These are phyloP conservation scores for Neophaeococcomyces mojaviensis DNA, from an alignment of 2,329 filamentous ascomycete genomes.

Conservation along the genomic window DNA sequence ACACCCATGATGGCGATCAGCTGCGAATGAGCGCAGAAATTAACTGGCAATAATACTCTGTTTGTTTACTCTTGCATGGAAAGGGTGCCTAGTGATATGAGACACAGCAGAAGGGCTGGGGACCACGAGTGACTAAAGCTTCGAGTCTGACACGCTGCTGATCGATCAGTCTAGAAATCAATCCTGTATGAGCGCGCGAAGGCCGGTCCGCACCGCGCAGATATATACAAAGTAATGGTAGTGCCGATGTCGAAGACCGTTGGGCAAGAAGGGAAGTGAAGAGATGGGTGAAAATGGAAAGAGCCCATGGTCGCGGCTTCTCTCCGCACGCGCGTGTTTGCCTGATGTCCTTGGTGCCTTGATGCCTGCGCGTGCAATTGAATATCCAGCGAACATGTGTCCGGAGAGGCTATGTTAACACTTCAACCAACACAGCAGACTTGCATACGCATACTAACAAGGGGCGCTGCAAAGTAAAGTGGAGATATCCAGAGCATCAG, in stretches of 20 bases:
- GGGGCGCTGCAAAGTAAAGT: not conserved
- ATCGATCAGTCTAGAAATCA: too few relatives aligned
- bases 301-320: not conserved
- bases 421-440: not conserved
- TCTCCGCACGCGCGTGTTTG: not conserved
- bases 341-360: slow-evolving; percentile 5
- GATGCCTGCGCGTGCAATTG: not conserved
- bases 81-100: slow-evolving; percentile 1
- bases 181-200: too few relatives aligned
- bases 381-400: not conserved
- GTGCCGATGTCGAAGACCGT: not conserved
- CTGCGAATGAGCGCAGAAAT: not conserved
- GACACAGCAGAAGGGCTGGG: too few relatives aligned
- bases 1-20: slow-evolving; percentile 64
- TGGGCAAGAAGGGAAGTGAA: not conserved
- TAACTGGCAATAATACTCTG: not conserved
- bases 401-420: not conserved
- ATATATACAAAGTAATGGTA: not conserved
- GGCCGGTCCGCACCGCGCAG: too few relatives aligned
- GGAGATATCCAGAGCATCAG: not conserved
- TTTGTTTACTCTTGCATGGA: not conserved
- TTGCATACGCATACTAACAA: not conserved
- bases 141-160: too few relatives aligned
- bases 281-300: not conserved
- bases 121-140: too few relatives aligned